phyloP scores from a whole-genome alignment of 2,329 filamentous ascomycete species.

The Colletotrichum falcatum region DNA sequence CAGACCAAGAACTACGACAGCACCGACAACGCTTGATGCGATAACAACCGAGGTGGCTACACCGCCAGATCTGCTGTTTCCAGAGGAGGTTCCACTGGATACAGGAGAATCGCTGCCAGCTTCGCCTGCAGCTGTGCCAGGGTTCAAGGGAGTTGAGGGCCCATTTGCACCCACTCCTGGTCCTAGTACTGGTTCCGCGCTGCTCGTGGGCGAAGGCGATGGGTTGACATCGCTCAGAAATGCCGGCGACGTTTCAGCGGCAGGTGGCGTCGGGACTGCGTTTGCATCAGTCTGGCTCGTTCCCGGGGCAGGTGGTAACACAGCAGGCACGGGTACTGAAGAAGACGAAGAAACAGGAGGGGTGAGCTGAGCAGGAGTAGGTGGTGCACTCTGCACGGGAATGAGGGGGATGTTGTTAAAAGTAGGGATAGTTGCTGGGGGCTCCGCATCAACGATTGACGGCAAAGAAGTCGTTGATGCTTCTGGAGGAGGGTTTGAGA shows the following conservation, averaged over 20 bases:
- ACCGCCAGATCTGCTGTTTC: slow-evolving; percentile 44
- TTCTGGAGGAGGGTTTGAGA: slow-evolving; percentile 26
- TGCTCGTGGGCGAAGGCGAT: slow-evolving; percentile 20
- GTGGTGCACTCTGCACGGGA: slow-evolving; percentile 22
- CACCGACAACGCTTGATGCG: slow-evolving; percentile 64
- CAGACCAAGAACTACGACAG: slow-evolving; percentile 59
- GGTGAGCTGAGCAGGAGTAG: slow-evolving; percentile 18
- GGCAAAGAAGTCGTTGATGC: slow-evolving; percentile 28
- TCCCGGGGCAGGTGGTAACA: slow-evolving; percentile 44
- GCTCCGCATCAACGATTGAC: slow-evolving; percentile 32
- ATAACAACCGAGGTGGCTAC: slow-evolving; percentile 56
- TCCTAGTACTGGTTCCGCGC: not conserved
- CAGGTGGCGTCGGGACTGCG: slow-evolving; percentile 42
- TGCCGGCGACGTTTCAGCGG: slow-evolving; percentile 37
- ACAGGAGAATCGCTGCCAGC: slow-evolving; percentile 22
- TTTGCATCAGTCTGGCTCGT: slow-evolving; percentile 54
- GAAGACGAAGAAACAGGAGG: slow-evolving; percentile 10
- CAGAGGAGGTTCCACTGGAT: slow-evolving; percentile 11
- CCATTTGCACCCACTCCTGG: not conserved
- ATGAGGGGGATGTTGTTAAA: slow-evolving; percentile 34
- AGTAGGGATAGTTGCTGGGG: slow-evolving; percentile 34
- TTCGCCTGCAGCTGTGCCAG: slow-evolving; percentile 36
- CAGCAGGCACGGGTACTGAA: slow-evolving; percentile 24
- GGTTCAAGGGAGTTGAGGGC: slow-evolving; percentile 26
- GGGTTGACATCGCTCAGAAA: slow-evolving; percentile 22